Evolutionary conservation across 2,329 filamentous ascomycete genomes (phyloP).

Genomic region (Clonostachys byssicola): DNA sequence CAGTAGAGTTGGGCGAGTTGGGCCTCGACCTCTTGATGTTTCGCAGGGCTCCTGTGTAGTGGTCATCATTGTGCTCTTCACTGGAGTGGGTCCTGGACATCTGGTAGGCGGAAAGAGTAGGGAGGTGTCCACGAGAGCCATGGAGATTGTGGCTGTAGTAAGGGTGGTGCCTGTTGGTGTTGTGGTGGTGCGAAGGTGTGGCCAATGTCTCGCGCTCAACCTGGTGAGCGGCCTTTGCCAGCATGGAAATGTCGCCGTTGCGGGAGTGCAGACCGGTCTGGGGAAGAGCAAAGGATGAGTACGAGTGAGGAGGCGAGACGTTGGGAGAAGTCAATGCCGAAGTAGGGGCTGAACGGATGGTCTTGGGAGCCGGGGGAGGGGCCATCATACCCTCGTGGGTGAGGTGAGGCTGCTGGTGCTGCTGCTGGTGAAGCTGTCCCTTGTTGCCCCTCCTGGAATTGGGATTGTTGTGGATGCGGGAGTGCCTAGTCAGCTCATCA

Average conservation of each 20-base stretch:
- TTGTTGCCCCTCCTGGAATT: conserved; percentile 95
- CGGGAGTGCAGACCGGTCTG: conserved; percentile 39
- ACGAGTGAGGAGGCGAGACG: conserved; percentile 90
- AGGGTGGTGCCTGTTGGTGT: conserved; percentile 44
- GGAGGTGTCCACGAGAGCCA: conserved; percentile 58
- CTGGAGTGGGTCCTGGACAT: conserved; percentile 89
- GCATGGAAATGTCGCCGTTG: conserved; percentile 50
- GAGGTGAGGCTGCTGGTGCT: conserved; percentile 30
- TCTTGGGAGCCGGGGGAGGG: conserved; percentile 68
- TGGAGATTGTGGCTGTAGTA: conserved; percentile 46
- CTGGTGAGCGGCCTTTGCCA: conserved; percentile 58
- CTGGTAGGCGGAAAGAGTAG: conserved; percentile 81
- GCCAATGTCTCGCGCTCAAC: conserved; percentile 54
- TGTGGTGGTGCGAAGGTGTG: conserved; percentile 30
- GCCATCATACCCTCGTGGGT: conserved; percentile 68
- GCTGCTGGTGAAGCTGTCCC: conserved; percentile 41
- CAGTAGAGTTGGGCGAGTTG: conserved; percentile 91
- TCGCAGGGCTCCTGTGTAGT: conserved; percentile 64
- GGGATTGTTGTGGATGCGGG: conserved; percentile 97
- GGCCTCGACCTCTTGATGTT: conserved; percentile 86
- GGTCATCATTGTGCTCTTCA: conserved; percentile 73
- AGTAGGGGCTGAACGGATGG: conserved; percentile 82
- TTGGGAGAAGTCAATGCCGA: conserved; percentile 91
- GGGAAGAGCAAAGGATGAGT: conserved; percentile 62
- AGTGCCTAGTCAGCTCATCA: conserved; percentile 94